Evolutionary conservation across 768 basidiomycete species (phyloP), one percentile per base, ranked within the genome.

Genomic region (Tricholoma flavovirens): DNA sequence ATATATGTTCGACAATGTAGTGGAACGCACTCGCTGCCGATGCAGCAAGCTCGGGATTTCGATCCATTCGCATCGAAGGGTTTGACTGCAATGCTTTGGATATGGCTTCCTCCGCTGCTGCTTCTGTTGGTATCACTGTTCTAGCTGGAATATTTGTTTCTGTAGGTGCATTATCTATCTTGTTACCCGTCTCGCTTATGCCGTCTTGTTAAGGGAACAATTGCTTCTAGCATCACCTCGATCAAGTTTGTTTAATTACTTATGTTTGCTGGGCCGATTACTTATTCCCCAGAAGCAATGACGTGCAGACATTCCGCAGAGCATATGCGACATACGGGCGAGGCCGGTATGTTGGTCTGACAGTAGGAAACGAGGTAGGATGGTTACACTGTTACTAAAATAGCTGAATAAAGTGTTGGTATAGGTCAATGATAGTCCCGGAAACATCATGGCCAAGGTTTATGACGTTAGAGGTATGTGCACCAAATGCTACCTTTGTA

Each of bases 31-130:
- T 75, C 26, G 73, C 71, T 9, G 64, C 57, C 7, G 60, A 67
- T 45, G 68, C 73, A 2, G 69, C 62, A 49, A 57, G 55, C 33
- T 51, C 64, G 35, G 73, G 73, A 5, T 74, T 75, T 62, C 63
- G 59, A 10, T 61, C 74, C 4, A 67, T 74, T 51, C 68, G 71
- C 15, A 67, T 76, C 38, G 53, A 65, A 14, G 73, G 70, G 12
- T 72, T 74, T 52, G 73, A 75, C 50, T 74, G 73, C 54, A 62
- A 71, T 53, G 72, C 74, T 7, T 56, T 75, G 19, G 67, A 69
- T 22, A 40, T 63, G 24, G 73, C 73, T 15, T 74, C 74, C 5
- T 60, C 67, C 30, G 72, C 74, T 2, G 70, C 72, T 21, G 66
- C 68, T 1, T 55, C 66, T 1, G 63, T 60, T 14, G 69, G 68